phyloP scores from a whole-genome alignment of 1,284 basidiomycete genomes.

The Waitea zeae region DNA sequence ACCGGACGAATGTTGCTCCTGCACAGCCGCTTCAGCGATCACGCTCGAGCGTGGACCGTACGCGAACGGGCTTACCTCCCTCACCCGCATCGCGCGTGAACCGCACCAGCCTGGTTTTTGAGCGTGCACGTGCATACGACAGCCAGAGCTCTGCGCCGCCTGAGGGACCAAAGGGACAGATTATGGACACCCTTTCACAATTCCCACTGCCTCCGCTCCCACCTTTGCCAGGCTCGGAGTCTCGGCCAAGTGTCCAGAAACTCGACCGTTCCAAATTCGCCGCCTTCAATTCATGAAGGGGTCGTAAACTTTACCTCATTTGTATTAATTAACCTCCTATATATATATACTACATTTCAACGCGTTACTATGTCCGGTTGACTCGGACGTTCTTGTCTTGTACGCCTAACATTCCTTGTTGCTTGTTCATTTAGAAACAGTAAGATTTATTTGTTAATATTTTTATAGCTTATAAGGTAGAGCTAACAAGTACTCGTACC shows the following conservation, averaged over 20 bases:
- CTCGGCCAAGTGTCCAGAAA: constrained; percentile 12
- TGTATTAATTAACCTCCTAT: too few relatives aligned
- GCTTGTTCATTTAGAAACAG: too few relatives aligned
- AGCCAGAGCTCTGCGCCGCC: constrained; percentile 8
- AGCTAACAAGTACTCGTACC: too few relatives aligned
- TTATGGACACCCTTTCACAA: constrained; percentile 13
- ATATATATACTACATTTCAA: too few relatives aligned
- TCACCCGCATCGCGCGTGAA: constrained; percentile 6
- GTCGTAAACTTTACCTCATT: too few relatives aligned
- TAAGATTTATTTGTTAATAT: too few relatives aligned
- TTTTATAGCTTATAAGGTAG: too few relatives aligned
- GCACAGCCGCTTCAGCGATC: constrained; percentile 8
- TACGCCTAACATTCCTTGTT: too few relatives aligned
- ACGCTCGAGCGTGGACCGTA: constrained; percentile 9
- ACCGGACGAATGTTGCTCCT: constrained; percentile 7
- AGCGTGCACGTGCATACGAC: constrained; percentile 24
- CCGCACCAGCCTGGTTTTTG: constrained; percentile 31
- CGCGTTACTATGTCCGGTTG: too few relatives aligned
- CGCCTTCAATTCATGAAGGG: too few relatives aligned
- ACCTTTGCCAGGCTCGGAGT: constrained; percentile 13
- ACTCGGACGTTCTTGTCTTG: too few relatives aligned
- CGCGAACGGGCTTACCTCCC: too few relatives aligned
- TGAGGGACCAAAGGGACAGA: constrained; percentile 9
- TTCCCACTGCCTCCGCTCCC: constrained; percentile 24
- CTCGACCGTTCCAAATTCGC: constrained; percentile 20